Evolutionary conservation across 2,329 filamentous ascomycete genomes (phyloP).

Genomic region (Sclerotiophoma versabilis): DNA sequence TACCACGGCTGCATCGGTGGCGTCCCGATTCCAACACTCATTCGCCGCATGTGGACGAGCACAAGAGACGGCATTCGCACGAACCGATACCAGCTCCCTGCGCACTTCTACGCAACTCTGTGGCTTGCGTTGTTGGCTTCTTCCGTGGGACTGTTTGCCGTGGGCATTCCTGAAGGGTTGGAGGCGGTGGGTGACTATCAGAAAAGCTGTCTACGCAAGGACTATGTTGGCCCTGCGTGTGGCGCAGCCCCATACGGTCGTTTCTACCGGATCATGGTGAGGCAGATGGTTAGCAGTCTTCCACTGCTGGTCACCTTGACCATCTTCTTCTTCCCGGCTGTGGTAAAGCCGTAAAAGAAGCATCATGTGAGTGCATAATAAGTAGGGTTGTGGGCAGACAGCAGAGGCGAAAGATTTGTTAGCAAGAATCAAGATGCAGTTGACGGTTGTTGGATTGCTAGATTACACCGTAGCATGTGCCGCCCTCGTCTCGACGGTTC

Average conservation of each 20-base stretch:
- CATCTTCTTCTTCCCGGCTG: constrained; percentile 18
- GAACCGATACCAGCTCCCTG: constrained; percentile 13
- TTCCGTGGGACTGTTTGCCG: not conserved
- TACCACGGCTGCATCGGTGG: constrained; percentile 8
- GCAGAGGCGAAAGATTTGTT: not conserved
- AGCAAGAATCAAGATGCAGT: too few relatives aligned
- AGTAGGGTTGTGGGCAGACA: not conserved
- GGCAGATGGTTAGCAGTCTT: not conserved
- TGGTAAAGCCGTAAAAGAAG: not conserved
- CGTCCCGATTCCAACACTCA: constrained; percentile 1
- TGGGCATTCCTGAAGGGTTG: constrained; percentile 7
- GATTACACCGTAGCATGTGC: not conserved
- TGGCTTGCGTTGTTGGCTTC: constrained; percentile 1
- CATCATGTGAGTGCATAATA: too few relatives aligned
- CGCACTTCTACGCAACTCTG: not conserved
- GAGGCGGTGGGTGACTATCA: not conserved
- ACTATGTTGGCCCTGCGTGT: constrained; percentile 2
- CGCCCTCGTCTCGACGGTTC: too few relatives aligned
- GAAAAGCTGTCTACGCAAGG: not conserved
- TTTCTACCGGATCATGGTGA: constrained; percentile 8
- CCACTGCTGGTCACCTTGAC: constrained; percentile 9
- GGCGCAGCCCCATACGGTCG: not conserved
- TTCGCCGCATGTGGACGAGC: not conserved
- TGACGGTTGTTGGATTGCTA: not conserved
- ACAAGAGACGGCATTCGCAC: constrained; percentile 9